A percentile compares a stretch with the other conserved stretches of the same genome.
phyloP scores from a whole-genome alignment of 2,329 filamentous ascomycete genomes.

The Colletotrichum echinochloae region DNA sequence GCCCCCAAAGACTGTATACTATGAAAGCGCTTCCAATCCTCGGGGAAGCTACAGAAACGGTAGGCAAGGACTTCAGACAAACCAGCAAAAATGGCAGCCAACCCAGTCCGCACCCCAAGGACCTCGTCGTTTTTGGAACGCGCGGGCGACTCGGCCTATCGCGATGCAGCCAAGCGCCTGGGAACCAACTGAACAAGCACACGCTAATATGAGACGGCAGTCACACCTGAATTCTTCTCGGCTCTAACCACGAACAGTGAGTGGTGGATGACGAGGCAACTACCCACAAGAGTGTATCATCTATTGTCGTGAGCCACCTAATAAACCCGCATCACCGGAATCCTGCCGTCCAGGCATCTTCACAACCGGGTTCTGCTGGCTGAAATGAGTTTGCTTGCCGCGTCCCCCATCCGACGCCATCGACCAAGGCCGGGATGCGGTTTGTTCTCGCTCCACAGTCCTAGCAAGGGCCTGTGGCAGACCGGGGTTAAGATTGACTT shows the following conservation, averaged over 20 bases:
- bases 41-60: too few relatives aligned
- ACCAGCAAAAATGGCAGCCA: too few relatives aligned
- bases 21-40: slow-evolving; percentile 17
- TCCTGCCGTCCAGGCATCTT: not conserved
- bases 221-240: not conserved
- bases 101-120: not conserved
- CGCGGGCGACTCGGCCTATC: not conserved
- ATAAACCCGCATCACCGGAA: not conserved
- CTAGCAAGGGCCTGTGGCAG: not conserved
- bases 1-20: slow-evolving; percentile 9
- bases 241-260: not conserved
- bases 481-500: not conserved
- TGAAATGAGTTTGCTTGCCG: slow-evolving; percentile 13
- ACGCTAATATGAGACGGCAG: not conserved
- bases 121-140: not conserved
- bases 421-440: not conserved
- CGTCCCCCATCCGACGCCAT: not conserved
- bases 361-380: slow-evolving; percentile 1
- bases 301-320: not conserved
- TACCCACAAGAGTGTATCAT: not conserved
- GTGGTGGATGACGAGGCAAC: not conserved
- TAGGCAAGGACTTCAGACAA: not conserved
- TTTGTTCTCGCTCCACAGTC: not conserved
- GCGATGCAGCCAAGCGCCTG: not conserved
- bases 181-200: not conserved